Evolutionary conservation across 2,329 filamentous ascomycete species (phyloP).

Genomic region (Arthrobotrys sinensis): DNA sequence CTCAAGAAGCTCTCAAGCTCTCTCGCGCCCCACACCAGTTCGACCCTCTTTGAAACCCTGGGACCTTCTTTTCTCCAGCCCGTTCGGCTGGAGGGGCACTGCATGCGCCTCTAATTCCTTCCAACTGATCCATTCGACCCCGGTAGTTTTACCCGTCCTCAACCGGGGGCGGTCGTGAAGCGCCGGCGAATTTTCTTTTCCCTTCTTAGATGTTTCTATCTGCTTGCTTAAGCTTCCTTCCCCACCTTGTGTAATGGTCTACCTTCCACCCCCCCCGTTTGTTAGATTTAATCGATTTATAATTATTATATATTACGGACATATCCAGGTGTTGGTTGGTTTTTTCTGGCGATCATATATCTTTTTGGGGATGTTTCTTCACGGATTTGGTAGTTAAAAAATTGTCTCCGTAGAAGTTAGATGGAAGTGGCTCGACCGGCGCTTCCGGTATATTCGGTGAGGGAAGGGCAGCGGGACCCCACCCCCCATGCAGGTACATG

Average conservation of each 20-base stretch:
- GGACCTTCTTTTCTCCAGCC: background rate
- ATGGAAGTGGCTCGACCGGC: background rate
- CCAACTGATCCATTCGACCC: slow-evolving; percentile 53
- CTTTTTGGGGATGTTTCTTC: background rate
- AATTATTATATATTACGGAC: too few relatives aligned
- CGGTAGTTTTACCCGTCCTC: slow-evolving; percentile 44
- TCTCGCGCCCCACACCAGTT: background rate
- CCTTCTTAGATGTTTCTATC: background rate
- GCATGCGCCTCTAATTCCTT: slow-evolving; percentile 44
- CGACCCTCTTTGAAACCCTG: background rate
- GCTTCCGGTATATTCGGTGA: background rate
- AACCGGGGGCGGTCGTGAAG: slow-evolving; percentile 48
- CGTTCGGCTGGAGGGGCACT: background rate
- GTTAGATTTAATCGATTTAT: too few relatives aligned
- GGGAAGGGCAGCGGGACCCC: too few relatives aligned
- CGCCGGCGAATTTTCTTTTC: slow-evolving; percentile 37
- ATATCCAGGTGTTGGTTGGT: background rate
- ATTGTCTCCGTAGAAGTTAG: slow-evolving; percentile 27
- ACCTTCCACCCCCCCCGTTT: too few relatives aligned
- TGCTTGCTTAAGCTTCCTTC: background rate
- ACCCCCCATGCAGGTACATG: too few relatives aligned
- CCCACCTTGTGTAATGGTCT: slow-evolving; percentile 2
- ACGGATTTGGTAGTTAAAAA: background rate
- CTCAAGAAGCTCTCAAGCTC: background rate
- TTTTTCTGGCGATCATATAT: background rate